Base-by-base conservation (phyloP, 129 eudicot species). In the Saposhnikovia divaricata region DNA sequence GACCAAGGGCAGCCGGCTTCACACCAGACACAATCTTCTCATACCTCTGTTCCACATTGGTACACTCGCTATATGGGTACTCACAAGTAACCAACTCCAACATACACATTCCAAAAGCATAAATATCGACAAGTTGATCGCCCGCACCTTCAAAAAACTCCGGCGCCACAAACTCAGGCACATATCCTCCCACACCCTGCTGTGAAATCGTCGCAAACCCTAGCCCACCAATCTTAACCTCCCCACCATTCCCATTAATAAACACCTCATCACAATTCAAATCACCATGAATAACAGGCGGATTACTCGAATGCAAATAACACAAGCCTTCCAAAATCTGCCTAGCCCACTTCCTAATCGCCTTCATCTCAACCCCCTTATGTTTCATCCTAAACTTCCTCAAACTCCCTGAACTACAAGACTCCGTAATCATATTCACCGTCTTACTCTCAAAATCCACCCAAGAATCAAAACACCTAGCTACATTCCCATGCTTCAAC, bases 221-320 rank as follows among this genome's bases (percentile, higher is more conserved):
- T 9, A 91, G 85, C 85, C 89, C 93, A 28, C 93, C 96, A 46
- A 91, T 89, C 81, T 91, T 91, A 16, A 89, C 90, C 42, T 91
- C 87, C 45, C 96, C 96, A 21, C 84, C 87, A 80, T 89, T 87
- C 40, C 93, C 96, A 76, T 89, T 91, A 38, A 91, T 87, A 68
- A 91, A 91, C 25, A 91, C 81, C 79, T 91, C 89, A 82, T 91
- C 91, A 63, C 93, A 89, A 77, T 89, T 87, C 15, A 91, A 82
- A 78, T 91, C 96, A 16, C 96, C 86, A 42, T 91, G 96, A 80
- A 89, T 80, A 63, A 91, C 83, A 10, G 93, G 96, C 9, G 91
- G 96, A 48, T 85, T 86, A 18, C 83, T 88, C 66, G 85, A 53
- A 42, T 91, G 93, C 39, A 91, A 82, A 83, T 87, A 87, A 78